Evolutionary conservation across 805 yeast species (phyloP).

Genomic region (Lachancea mirantina): DNA sequence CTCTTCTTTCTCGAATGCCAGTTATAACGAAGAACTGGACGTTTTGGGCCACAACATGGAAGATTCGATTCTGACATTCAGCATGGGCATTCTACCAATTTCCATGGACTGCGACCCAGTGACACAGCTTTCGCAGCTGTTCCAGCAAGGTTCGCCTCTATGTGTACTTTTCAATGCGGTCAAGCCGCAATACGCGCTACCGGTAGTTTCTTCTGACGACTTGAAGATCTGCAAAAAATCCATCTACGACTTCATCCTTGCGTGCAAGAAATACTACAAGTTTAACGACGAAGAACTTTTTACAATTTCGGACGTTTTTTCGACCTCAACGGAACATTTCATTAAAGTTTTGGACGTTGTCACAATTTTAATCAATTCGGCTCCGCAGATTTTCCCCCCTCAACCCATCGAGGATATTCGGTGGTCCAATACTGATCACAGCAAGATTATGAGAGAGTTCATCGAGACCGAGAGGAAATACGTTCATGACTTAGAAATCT

Average conservation of each 20-base stretch:
- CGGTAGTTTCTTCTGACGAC: slow-evolving; percentile 70
- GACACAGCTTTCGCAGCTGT: slow-evolving; percentile 78
- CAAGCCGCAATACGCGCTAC: slow-evolving; percentile 49
- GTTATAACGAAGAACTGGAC: slow-evolving; percentile 30
- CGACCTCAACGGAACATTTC: slow-evolving; percentile 72
- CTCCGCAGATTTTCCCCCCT: slow-evolving; percentile 37
- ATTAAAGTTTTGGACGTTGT: slow-evolving; percentile 70
- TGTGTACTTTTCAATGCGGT: slow-evolving; percentile 77
- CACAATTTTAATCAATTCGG: slow-evolving; percentile 50
- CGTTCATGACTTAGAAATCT: slow-evolving; percentile 80
- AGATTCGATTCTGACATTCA: slow-evolving; percentile 45
- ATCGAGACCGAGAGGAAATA: slow-evolving; percentile 87
- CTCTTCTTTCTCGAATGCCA: slow-evolving; percentile 31
- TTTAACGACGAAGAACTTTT: slow-evolving; percentile 78
- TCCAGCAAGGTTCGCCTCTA: slow-evolving; percentile 88
- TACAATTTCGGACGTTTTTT: slow-evolving; percentile 83
- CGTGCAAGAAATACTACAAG: slow-evolving; percentile 69
- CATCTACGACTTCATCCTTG: slow-evolving; percentile 81
- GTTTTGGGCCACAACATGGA: slow-evolving; percentile 19
- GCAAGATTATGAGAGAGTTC: slow-evolving; percentile 73
- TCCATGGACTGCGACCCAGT: slow-evolving; percentile 81
- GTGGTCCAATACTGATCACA: slow-evolving; percentile 26
- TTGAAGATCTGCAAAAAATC: slow-evolving; percentile 78
- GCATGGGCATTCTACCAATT: slow-evolving; percentile 73
- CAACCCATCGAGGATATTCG: slow-evolving; percentile 8